Evolutionary conservation across 2,329 filamentous ascomycete species (phyloP), one percentile per base, ranked within the genome.

Genomic region (Paracoccidioides brasiliensis): DNA sequence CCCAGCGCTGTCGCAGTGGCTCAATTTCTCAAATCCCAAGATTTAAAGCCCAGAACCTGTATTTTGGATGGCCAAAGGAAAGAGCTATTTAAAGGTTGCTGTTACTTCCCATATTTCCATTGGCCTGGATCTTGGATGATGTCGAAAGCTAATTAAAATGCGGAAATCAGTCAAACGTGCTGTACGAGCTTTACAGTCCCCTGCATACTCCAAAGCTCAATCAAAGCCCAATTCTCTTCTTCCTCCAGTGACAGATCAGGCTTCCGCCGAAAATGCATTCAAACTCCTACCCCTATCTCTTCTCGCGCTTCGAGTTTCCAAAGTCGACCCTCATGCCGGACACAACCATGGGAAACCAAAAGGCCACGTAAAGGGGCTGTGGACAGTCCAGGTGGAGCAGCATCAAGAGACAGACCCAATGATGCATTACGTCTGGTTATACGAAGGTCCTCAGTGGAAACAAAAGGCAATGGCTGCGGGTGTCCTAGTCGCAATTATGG

Each of bases 21-120:
- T 62, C 85, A 88, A 66, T 98, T 95, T 73, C 75, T 98, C 57
- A 83, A 84, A 63, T 72, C 80, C 57, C 90, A 96, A 73, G 82
- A 93, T 57, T 75, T 98, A 61, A 98, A 98, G 79, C 79, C 81
- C 15, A 80, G 93, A 60, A 96, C 90, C 15, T 91, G 88, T 69
- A 94, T 98, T 61, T 80, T 97, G 61, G 90, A 96, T 62, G 93
- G 93, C 65, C 90, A 96, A 78, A 82, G 93, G 66, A 97, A 95
- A 74, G 91, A 98, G 62, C 94, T 98, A 88, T 97, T 98, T 73
- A 86, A 85, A 79, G 90, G 89, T 91, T 48, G 54, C 15, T 53
- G 52, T 49, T 53, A 14, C 14, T 8, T 15, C 30, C 30, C 12
- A 40, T n/a, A 52, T 28, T n/a, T 40, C 4, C 7, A 10, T 14